Percentiles rank a stretch among this genome's conserved stretches.
phyloP scores from a whole-genome alignment of 345 rosid species.

The Acer yangbiense region DNA sequence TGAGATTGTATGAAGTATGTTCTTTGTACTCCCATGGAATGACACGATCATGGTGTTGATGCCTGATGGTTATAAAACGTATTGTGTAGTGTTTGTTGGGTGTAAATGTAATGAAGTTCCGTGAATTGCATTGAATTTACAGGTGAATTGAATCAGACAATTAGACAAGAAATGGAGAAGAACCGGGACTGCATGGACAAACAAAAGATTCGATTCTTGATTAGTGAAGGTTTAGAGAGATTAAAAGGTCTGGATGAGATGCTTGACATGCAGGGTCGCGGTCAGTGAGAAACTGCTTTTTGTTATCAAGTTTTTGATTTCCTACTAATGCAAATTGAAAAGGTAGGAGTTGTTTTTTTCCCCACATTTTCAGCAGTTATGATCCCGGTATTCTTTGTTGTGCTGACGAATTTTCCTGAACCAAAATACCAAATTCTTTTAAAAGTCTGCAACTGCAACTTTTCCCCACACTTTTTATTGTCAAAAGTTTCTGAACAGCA shows the following conservation, averaged over 20 bases:
- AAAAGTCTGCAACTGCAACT: neutral
- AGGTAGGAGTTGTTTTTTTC: neutral
- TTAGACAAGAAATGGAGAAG: constrained; percentile 76
- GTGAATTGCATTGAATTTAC: constrained; percentile 23
- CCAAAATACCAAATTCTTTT: neutral
- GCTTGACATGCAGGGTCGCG: constrained; percentile 83
- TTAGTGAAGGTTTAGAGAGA: constrained; percentile 81
- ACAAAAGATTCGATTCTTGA: constrained; percentile 66
- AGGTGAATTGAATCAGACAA: constrained; percentile 62
- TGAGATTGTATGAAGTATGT: neutral
- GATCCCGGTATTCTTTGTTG: neutral
- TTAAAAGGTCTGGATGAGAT: constrained; percentile 71
- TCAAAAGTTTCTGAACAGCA: neutral
- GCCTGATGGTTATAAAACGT: neutral
- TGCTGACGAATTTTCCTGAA: neutral
- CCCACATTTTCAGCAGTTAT: neutral
- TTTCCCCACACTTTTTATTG: neutral
- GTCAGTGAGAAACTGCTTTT: constrained; percentile 20
- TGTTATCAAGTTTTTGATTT: neutral
- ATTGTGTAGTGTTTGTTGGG: neutral
- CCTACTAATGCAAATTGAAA: neutral
- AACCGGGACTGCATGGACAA: constrained; percentile 64
- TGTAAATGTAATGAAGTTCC: neutral
- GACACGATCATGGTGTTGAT: neutral
- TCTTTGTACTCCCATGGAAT: neutral